Percentiles rank a stretch among this genome's conserved stretches.
Conservation (phyloP, 2,329 filamentous ascomycete species). For the Setomelanomma holmii region DNA sequence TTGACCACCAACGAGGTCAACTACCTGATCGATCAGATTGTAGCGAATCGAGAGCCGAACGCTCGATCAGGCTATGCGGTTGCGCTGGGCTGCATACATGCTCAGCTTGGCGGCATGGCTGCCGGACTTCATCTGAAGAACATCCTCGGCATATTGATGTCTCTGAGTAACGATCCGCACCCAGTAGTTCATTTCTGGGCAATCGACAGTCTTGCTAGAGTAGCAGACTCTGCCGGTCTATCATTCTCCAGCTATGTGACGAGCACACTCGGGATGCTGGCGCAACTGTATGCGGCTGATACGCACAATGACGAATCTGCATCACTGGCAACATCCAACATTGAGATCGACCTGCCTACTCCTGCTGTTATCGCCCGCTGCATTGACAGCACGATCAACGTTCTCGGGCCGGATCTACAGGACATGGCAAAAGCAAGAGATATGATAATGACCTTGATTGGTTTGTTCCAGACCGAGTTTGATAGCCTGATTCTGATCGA, state of each 20-base stretch:
- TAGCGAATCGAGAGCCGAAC: conserved; percentile 90
- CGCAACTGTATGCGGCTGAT: conserved; percentile 89
- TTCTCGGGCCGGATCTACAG: conserved; percentile 92
- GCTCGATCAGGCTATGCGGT: conserved; percentile 93
- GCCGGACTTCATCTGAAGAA: conserved; percentile 96
- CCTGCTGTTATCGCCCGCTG: conserved; percentile 84
- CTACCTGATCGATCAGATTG: conserved; percentile 90
- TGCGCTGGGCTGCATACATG: conserved; percentile 90
- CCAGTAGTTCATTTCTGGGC: conserved; percentile 97
- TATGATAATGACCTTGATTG: conserved; percentile 84
- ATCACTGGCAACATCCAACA: conserved; percentile 83
- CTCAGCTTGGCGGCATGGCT: conserved; percentile 96
- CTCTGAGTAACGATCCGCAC: conserved; percentile 92
- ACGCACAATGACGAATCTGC: conserved; percentile 86
- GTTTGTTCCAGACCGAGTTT: conserved; percentile 80
- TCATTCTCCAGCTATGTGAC: conserved; percentile 91
- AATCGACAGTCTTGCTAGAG: conserved; percentile 82
- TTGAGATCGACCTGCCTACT: conserved; percentile 85
- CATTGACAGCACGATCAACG: conserved; percentile 95
- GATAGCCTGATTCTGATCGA: conserved; percentile 75
- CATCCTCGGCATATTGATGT: conserved; percentile 98
- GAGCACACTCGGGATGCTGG: conserved; percentile 89
- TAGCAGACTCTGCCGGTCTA: conserved; percentile 89
- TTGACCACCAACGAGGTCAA: conserved; percentile 93
- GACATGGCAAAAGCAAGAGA: conserved; percentile 91